phyloP scores from a whole-genome alignment of 192 early-diverging fungal genomes.

The Helicostylum pulchrum region DNA sequence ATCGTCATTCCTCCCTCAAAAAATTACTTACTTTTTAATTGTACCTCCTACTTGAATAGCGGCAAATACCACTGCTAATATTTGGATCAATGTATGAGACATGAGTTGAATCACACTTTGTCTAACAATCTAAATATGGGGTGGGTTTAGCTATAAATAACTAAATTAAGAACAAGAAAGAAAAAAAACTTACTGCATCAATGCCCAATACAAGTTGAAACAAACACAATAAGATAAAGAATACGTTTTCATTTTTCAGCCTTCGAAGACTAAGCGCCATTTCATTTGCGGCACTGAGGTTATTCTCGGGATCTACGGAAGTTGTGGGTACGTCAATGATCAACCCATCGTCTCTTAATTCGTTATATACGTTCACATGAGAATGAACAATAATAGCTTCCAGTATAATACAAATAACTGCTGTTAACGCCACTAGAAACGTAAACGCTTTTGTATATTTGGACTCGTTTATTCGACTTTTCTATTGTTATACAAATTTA shows the following conservation, averaged over 20 bases:
- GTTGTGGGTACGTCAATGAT: not conserved
- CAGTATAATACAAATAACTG: conserved; percentile 15
- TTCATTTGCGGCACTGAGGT: not conserved
- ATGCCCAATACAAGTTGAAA: conserved; percentile 21
- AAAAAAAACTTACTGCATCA: conserved; percentile 16
- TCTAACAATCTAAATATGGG: conserved; percentile 11
- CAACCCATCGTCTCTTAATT: not conserved
- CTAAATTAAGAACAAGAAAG: not conserved
- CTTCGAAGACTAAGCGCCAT: not conserved
- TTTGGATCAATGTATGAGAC: conserved; percentile 11
- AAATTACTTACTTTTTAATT: conserved; percentile 16
- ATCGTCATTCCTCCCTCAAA: too few relatives aligned
- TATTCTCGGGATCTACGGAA: conserved; percentile 2
- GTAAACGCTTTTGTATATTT: not conserved
- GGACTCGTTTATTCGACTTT: not conserved
- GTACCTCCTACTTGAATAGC: conserved; percentile 19
- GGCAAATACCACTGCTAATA: conserved; percentile 16
- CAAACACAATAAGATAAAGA: conserved; percentile 17
- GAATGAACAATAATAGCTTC: conserved; percentile 14
- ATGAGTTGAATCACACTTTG: conserved; percentile 24
- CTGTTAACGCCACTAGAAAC: conserved; percentile 9
- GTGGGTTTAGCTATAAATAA: not conserved
- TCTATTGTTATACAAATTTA: not conserved
- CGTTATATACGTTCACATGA: conserved; percentile 1
- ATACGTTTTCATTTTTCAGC: conserved; percentile 22